These are phyloP conservation scores for Zea luxurians DNA, from an alignment of 176 grass and related monocot species.

Conservation along the genomic window DNA sequence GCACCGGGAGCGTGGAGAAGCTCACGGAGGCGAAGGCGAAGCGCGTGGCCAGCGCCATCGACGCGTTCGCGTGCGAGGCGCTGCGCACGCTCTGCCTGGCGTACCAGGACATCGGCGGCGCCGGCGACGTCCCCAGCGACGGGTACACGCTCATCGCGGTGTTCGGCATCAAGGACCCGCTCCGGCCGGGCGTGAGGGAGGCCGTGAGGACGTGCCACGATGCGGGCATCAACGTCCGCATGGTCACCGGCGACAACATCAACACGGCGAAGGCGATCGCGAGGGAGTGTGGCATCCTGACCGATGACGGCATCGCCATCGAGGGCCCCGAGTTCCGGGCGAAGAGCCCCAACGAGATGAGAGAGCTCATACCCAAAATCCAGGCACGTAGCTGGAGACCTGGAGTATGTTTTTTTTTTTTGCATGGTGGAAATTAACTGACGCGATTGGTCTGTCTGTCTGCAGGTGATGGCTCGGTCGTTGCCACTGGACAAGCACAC, in stretches of 20 bases:
- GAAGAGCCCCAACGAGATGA: constrained; percentile 82
- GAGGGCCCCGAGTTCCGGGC: constrained; percentile 77
- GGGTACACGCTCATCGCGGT: constrained; percentile 84
- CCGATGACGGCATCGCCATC: constrained; percentile 74
- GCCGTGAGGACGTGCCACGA: constrained; percentile 69
- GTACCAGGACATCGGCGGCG: constrained; percentile 65
- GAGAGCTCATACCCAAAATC: constrained; percentile 82
- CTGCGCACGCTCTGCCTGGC: constrained; percentile 93
- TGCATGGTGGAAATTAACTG: not conserved
- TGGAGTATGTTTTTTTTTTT: not conserved
- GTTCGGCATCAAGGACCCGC: constrained; percentile 94
- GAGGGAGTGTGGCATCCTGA: constrained; percentile 89
- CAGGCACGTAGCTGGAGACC: constrained; percentile 50
- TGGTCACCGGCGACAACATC: constrained; percentile 98
- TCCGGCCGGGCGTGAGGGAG: constrained; percentile 76
- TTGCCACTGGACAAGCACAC: constrained; percentile 91
- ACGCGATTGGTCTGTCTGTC: not conserved
- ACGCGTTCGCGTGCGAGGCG: constrained; percentile 74
- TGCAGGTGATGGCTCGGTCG: constrained; percentile 92
- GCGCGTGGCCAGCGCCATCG: constrained; percentile 61
- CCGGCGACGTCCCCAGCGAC: constrained; percentile 53
- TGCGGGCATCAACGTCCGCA: constrained; percentile 85
- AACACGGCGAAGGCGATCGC: constrained; percentile 94
- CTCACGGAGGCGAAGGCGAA: constrained; percentile 51
- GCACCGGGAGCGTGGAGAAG: constrained; percentile 41